Base-by-base conservation (phyloP, 352 stramenopile genomes). In the Thalassiosira mediterranea region DNA sequence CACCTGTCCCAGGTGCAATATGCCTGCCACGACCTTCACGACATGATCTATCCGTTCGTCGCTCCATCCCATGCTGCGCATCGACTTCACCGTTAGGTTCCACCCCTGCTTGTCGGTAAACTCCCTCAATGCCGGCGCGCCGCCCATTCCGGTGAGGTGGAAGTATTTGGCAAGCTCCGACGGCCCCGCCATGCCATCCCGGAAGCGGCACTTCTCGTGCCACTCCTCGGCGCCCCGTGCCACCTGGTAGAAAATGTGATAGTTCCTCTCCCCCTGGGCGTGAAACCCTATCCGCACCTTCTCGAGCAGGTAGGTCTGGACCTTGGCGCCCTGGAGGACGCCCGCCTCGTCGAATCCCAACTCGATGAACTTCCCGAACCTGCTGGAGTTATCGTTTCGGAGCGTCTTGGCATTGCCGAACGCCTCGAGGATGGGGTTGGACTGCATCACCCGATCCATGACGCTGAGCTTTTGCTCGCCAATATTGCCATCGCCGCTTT, bases 351-450 rank as follows among this genome's bases (percentile, higher is more conserved):
- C 85, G 78, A 98, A 98, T 72, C 97, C 94, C 66, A 99, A 92
- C 85, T 98, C 95, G 82, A 98, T 98, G 66, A 98, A 98, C 89
- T 98, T 98, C 66, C 96, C 96, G 69, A 98, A 98, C 11, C 96
- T 93, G 65, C 89, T 95, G 32, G 93, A 97, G 85, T 98, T 98
- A 81, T 98, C 95, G 77, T 98, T 98, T 26, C 95, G 90, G 21
- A 98, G 95, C 5, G 96, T 98, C 79, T 96, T 96, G 62, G 95
- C 95, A 69, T 98, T 98, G 31, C 96, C 96, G 81, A 98, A 98
- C n/a, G 95, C 94, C 79, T 98, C 96, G 4, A 98, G 84, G 54
- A 98, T 88, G 61, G 96, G 96, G 69, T 98, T 98, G 8, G 92
- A 97, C 71, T 98, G 95, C 8, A 98, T 66, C 37, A 98, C 86